Evolutionary conservation across 176 grass and related monocot genomes (phyloP).

Genomic region (Carex cristatella): DNA sequence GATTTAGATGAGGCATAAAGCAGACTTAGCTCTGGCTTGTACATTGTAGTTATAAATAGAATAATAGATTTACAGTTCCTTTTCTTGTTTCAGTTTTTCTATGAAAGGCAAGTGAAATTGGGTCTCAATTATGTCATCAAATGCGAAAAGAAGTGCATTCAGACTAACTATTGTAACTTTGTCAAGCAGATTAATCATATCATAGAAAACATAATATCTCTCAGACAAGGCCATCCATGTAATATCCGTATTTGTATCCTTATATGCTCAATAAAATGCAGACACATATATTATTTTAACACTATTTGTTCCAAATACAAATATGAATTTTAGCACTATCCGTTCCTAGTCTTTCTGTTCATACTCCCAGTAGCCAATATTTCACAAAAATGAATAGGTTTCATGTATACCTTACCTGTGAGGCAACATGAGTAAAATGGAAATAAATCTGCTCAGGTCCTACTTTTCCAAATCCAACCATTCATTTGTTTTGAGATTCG

Average conservation of each 20-base stretch:
- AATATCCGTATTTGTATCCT: background rate
- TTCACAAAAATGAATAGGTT: background rate
- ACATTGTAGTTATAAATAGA: background rate
- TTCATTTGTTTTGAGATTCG: too few relatives aligned
- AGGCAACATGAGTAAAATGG: constrained; percentile 48
- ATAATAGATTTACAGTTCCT: background rate
- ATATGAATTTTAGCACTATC: background rate
- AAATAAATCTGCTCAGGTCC: too few relatives aligned
- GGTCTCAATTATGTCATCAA: background rate
- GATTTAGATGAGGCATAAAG: background rate
- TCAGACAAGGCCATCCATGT: background rate
- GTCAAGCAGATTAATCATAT: background rate
- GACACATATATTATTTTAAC: background rate
- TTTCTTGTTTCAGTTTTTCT: background rate
- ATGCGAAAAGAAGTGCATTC: background rate
- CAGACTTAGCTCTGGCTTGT: background rate
- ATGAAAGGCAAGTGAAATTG: background rate
- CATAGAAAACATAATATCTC: background rate
- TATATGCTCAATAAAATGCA: background rate
- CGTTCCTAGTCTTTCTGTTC: background rate
- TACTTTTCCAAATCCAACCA: too few relatives aligned
- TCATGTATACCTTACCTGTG: constrained; percentile 45
- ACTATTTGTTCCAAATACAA: background rate
- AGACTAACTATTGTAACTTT: background rate
- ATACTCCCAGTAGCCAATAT: background rate